phyloP scores from a whole-genome alignment of 805 yeast genomes.

The Monosporozyma unispora region DNA sequence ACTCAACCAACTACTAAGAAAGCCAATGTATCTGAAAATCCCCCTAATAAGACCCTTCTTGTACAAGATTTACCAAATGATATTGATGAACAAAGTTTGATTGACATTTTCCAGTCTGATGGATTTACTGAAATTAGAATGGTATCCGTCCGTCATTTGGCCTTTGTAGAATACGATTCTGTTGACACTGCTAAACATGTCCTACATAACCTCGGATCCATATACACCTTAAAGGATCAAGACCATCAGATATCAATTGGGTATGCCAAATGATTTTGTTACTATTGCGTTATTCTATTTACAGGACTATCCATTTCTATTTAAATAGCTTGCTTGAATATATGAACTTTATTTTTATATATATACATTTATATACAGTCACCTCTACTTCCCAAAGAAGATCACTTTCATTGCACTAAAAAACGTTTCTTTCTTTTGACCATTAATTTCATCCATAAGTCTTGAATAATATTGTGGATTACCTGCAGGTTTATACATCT shows the following conservation, averaged over 20 bases:
- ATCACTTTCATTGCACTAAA: slow-evolving; percentile 65
- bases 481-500: slow-evolving; percentile 71
- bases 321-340: neutral
- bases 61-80: slow-evolving; percentile 53
- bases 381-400: slow-evolving; percentile 55
- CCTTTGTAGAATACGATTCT: slow-evolving; percentile 68
- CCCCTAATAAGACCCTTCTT: slow-evolving; percentile 64
- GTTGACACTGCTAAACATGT: slow-evolving; percentile 39
- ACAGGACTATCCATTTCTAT: neutral
- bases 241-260: slow-evolving; percentile 14
- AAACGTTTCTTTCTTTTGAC: slow-evolving; percentile 59
- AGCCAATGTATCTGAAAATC: slow-evolving; percentile 27
- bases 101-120: slow-evolving; percentile 37
- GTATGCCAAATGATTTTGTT: slow-evolving; percentile 19
- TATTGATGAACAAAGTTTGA: slow-evolving; percentile 35
- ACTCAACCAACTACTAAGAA: slow-evolving; percentile 6
- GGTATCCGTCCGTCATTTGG: slow-evolving; percentile 59
- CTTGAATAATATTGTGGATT: slow-evolving; percentile 72
- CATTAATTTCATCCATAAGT: slow-evolving; percentile 58
- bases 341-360: slow-evolving; percentile 2
- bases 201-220: slow-evolving; percentile 11
- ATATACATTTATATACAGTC: neutral
- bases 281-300: neutral
- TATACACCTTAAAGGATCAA: slow-evolving; percentile 7
- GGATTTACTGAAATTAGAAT: slow-evolving; percentile 64